phyloP scores from a whole-genome alignment of 768 basidiomycete genomes.

The Amanita pallidorosea region DNA sequence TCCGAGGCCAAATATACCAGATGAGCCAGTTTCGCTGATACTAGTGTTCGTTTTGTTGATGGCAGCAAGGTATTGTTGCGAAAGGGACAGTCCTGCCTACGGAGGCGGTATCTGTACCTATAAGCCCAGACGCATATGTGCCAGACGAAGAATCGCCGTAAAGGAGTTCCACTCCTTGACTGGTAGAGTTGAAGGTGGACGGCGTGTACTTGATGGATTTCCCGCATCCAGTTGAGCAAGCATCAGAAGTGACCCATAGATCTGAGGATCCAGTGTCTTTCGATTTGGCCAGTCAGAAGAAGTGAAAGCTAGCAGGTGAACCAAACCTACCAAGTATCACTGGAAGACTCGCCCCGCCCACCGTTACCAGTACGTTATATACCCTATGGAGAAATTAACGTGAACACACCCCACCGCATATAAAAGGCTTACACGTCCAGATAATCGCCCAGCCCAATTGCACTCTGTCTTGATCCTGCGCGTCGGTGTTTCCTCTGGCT shows the following conservation, averaged over 20 bases:
- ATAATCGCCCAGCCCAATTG: conserved; percentile 49
- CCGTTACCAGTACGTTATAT: conserved; percentile 49
- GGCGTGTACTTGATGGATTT: conserved; percentile 37
- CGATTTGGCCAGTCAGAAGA: neutral
- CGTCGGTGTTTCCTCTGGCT: conserved; percentile 9
- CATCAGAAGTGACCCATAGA: conserved; percentile 58
- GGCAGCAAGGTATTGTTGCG: conserved; percentile 51
- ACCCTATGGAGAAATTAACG: conserved; percentile 19
- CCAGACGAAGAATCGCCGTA: conserved; percentile 70
- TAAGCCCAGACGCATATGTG: conserved; percentile 53
- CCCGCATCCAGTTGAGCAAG: conserved; percentile 35
- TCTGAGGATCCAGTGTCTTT: conserved; percentile 74
- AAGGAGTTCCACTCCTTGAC: conserved; percentile 34
- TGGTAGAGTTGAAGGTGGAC: conserved; percentile 32
- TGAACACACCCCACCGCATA: neutral
- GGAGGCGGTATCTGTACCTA: conserved; percentile 48
- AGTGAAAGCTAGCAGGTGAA: neutral
- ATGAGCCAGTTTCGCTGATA: conserved; percentile 40
- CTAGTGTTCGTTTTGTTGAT: conserved; percentile 62
- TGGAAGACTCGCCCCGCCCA: conserved; percentile 42
- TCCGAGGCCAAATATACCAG: conserved; percentile 67
- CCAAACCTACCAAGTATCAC: conserved; percentile 46
- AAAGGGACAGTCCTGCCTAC: conserved; percentile 41
- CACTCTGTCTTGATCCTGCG: conserved; percentile 21
- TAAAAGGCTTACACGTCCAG: conserved; percentile 42